Percentiles rank a stretch among this genome's conserved stretches.
phyloP scores from a whole-genome alignment of 2,329 filamentous ascomycete species.

The Fusarium napiforme region DNA sequence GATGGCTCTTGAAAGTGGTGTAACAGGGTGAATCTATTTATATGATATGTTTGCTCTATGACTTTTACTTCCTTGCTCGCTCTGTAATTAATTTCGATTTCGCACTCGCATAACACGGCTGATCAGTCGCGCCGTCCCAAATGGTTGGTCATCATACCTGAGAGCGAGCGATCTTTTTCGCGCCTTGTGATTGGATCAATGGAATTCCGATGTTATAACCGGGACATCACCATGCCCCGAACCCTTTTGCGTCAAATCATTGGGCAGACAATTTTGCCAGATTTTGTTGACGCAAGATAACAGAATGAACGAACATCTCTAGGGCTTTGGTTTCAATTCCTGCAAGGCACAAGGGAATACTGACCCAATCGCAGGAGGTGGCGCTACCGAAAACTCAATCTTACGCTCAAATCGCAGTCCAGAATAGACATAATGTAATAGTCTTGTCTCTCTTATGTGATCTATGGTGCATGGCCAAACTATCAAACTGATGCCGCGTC shows the following conservation, averaged over 20 bases:
- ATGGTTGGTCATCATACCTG: background rate
- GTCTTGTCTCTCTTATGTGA: too few species aligned
- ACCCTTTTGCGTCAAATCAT: background rate
- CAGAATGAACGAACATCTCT: fast-evolving
- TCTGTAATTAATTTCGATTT: background rate
- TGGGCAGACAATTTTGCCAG: too few species aligned
- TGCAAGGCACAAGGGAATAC: fast-evolving
- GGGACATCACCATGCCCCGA: background rate
- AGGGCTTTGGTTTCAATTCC: fast-evolving
- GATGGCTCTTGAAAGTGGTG: background rate
- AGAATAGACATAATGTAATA: too few species aligned
- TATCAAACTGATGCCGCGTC: background rate
- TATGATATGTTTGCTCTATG: background rate
- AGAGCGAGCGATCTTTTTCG: background rate
- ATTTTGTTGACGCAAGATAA: too few species aligned
- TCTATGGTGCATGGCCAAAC: too few species aligned
- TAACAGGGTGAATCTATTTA: background rate
- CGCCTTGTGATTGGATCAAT: background rate
- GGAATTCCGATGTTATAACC: too few species aligned
- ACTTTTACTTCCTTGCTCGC: too few species aligned
- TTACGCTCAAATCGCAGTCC: too few species aligned
- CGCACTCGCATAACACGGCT: background rate
- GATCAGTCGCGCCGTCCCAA: background rate
- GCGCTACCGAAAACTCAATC: too few species aligned
- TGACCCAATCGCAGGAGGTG: too few species aligned